phyloP scores from a whole-genome alignment of 331 rosid species.

The Acacia concinna region DNA sequence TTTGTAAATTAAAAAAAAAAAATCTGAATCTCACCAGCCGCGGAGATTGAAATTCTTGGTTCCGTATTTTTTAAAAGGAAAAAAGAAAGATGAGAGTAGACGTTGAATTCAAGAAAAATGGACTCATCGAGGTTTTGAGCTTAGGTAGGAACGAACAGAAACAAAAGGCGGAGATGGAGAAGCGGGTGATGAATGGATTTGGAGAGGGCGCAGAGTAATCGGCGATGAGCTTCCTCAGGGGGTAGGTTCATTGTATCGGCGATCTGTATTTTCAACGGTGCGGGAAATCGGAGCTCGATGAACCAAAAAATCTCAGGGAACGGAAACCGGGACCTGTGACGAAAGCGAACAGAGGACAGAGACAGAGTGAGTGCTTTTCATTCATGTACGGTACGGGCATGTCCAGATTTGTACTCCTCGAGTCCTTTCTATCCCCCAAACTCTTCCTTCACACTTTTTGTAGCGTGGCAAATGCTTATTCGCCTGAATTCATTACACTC shows the following conservation, averaged over 20 bases:
- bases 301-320: not conserved
- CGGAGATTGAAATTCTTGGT: not conserved
- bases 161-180: constrained; percentile 48
- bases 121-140: not conserved
- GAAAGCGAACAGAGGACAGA: not conserved
- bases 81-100: not conserved
- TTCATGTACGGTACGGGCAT: constrained; percentile 24
- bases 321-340: not conserved
- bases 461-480: constrained; percentile 14
- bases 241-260: constrained; percentile 37
- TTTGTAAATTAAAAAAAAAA: not conserved
- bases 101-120: not conserved
- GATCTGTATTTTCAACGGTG: not conserved
- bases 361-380: not conserved
- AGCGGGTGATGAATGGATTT: constrained; percentile 43
- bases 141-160: constrained; percentile 54
- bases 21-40: not conserved
- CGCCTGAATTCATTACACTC: not conserved
- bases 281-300: not conserved
- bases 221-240: not conserved
- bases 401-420: constrained; percentile 11
- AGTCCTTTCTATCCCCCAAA: not conserved
- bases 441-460: not conserved
- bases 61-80: not conserved
- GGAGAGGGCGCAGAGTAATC: constrained; percentile 34